These are phyloP conservation scores for Naganishia liquefaciens DNA, from an alignment of 1,284 basidiomycete species.

Conservation along the genomic window DNA sequence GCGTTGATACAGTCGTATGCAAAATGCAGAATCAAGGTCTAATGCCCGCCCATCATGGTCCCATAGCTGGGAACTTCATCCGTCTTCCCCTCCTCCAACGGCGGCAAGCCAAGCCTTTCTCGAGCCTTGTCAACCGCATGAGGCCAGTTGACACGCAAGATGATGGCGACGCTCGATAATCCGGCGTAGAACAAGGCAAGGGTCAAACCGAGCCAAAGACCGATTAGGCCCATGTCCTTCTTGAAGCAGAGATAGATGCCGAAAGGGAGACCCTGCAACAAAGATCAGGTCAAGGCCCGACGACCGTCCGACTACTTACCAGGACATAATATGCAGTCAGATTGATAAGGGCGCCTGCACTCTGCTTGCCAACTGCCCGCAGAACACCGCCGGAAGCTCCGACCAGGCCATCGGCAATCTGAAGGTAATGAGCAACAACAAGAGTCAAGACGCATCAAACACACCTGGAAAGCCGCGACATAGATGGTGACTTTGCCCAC, in stretches of 20 bases:
- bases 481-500: constrained; percentile 71
- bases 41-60: constrained; percentile 27
- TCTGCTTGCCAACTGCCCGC: constrained; percentile 69
- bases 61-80: constrained; percentile 26
- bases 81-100: constrained; percentile 22
- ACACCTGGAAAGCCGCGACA: constrained; percentile 72
- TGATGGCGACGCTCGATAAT: constrained; percentile 47
- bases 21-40: background rate
- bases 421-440: constrained; percentile 39
- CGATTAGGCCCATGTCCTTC: constrained; percentile 48
- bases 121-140: constrained; percentile 52
- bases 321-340: constrained; percentile 57
- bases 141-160: constrained; percentile 55
- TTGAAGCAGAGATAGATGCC: constrained; percentile 56
- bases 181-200: constrained; percentile 54
- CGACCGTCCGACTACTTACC: background rate
- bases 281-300: background rate
- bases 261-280: constrained; percentile 51
- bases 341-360: constrained; percentile 57
- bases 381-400: constrained; percentile 74
- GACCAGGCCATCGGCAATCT: constrained; percentile 63
- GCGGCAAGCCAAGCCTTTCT: constrained; percentile 46
- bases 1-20: no score
- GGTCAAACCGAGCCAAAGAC: constrained; percentile 57
- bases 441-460: constrained; percentile 7